Base-by-base conservation (phyloP, 2,329 filamentous ascomycete species). In the Gliomastix tumulicola region DNA sequence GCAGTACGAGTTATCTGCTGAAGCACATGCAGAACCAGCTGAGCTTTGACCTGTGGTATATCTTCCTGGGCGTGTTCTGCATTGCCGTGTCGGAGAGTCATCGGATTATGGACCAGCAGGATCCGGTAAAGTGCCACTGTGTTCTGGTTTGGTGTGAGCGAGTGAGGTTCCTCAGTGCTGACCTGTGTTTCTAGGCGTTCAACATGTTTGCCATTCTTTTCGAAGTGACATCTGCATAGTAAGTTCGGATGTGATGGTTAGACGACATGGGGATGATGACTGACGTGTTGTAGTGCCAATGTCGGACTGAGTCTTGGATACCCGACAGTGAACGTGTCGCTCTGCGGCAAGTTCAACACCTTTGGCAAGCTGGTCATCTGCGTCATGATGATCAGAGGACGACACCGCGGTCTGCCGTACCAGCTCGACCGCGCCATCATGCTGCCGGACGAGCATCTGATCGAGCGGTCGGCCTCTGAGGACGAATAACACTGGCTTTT, bases 31-130 rank as follows among this genome's bases (percentile, higher is more conserved):
- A 51, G 7, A 60, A 63, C 31, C 60, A 63, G 39, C 51, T 66
- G 18, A 56, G 52, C 38, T 64, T 63, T 35, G 61, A 65, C 40
- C 38, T 65, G 19, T 65, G 60, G 61, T 65, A 61, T 28, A 60
- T 63, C 6, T 61, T 61, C 10, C 38, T 63, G 6, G 62, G 60
- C 2, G 49, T 57, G 6, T 61, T 63, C 18, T 52, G 50, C 15
- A 55, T 64, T 7, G 56, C 54, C 12, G 52, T 60, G n/a, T 30
- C 36, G 4, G 40, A 42, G 27, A 15, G 37, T 3, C 15, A 34
- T 22, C 32, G 21, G 15, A 42, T 42, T 19, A 37, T 39, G 33
- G 34, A 42, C 20, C n/a, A 9, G 6, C n/a, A 30, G 5, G 25
- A 37, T 16, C 36, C 40, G 16, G 39, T 41, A 23, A 37, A 23